Evolutionary conservation across 148 eudicot genomes (phyloP).

Genomic region (Dysphania ambrosioides): DNA sequence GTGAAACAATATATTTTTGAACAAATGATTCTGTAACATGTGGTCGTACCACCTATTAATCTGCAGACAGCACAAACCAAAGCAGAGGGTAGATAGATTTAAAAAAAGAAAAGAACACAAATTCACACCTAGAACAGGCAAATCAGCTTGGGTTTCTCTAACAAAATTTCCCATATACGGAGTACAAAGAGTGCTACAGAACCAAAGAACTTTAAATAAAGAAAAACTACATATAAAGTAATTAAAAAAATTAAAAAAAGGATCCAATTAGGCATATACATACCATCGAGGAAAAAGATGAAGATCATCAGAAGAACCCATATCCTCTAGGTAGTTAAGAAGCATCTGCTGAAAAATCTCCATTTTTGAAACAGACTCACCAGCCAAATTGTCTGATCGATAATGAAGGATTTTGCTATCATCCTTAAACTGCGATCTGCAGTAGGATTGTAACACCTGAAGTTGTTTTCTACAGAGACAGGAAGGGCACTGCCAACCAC

Average conservation of each 20-base stretch:
- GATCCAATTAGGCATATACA: constrained; percentile 21
- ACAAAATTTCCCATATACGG: too few species aligned
- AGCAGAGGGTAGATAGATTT: neutral
- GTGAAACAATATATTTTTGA: too few species aligned
- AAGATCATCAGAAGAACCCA: constrained; percentile 66
- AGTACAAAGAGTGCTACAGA: too few species aligned
- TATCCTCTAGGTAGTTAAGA: constrained; percentile 77
- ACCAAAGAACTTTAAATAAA: neutral
- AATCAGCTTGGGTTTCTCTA: too few species aligned
- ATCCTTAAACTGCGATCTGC: constrained; percentile 57
- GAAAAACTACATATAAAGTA: neutral
- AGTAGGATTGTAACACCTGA: constrained; percentile 54
- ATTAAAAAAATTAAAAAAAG: too few species aligned
- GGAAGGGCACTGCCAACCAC: constrained; percentile 60
- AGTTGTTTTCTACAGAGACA: constrained; percentile 77
- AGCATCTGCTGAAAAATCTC: constrained; percentile 94
- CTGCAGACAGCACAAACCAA: neutral
- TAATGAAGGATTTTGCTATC: constrained; percentile 33
- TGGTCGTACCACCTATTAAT: too few species aligned
- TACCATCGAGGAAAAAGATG: constrained; percentile 84
- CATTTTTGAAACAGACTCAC: constrained; percentile 41
- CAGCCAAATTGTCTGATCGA: constrained; percentile 41
- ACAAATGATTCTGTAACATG: too few species aligned
- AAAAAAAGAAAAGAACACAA: neutral
- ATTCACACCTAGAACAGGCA: too few species aligned